Percentiles rank a stretch among this genome's conserved stretches.
Evolutionary conservation across 441 rosid species (phyloP).

Genomic region (Brassica hybrid): DNA sequence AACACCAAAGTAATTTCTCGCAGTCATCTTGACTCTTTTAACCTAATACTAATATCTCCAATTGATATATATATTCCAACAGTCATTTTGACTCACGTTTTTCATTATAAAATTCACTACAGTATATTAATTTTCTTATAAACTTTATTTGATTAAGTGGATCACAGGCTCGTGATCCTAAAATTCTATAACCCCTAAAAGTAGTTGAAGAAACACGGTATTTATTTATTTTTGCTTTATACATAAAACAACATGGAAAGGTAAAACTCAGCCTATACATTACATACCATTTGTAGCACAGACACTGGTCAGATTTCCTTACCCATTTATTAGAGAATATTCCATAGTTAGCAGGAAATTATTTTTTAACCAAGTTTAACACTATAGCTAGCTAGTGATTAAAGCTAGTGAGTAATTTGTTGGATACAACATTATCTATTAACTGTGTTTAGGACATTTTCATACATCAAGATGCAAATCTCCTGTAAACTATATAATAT

Average conservation of each 20-base stretch:
- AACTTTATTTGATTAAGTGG: neutral
- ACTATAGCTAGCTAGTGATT: neutral
- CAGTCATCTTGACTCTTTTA: constrained; percentile 14
- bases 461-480: too few relatives aligned
- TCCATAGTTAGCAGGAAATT: neutral
- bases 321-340: constrained; percentile 24
- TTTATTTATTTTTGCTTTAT: constrained; percentile 8
- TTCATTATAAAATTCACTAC: neutral
- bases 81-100: neutral
- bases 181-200: neutral
- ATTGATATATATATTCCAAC: neutral
- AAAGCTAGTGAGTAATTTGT: too few relatives aligned
- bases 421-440: too few relatives aligned
- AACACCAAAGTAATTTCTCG: constrained; percentile 12
- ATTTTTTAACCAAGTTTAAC: neutral
- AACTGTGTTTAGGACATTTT: too few relatives aligned
- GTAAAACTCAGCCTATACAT: neutral
- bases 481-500: too few relatives aligned
- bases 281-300: constrained; percentile 16
- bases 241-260: constrained; percentile 20
- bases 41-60: neutral
- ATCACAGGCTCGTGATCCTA: neutral
- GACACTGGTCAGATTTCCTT: constrained; percentile 18
- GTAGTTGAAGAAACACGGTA: constrained; percentile 14
- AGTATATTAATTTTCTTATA: neutral